phyloP scores from a whole-genome alignment of 305 asterid genomes.

The Rubia tinctorum region DNA sequence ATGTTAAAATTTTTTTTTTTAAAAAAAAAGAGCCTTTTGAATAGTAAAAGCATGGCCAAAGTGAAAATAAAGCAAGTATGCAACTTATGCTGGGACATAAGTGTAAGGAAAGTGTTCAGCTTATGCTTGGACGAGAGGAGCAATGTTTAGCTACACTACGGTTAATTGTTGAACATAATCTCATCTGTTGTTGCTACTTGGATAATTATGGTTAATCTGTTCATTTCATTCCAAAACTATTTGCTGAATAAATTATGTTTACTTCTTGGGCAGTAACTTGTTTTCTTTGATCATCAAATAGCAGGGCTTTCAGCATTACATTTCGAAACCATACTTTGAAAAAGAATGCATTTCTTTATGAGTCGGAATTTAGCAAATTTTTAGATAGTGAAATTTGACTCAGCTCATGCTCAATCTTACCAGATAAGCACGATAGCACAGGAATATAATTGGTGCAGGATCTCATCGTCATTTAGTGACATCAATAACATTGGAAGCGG shows the following conservation, averaged over 20 bases:
- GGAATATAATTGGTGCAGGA: slow-evolving; percentile 73
- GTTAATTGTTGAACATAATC: neutral
- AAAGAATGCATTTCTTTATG: slow-evolving; percentile 34
- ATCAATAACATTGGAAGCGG: slow-evolving; percentile 38
- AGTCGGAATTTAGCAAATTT: slow-evolving; percentile 39
- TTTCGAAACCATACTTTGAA: slow-evolving; percentile 47
- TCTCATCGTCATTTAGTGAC: slow-evolving; percentile 76
- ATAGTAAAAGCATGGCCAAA: no score
- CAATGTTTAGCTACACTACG: neutral
- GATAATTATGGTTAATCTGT: neutral
- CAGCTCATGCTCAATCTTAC: slow-evolving; percentile 32
- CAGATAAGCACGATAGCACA: slow-evolving; percentile 25
- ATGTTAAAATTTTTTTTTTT: no score
- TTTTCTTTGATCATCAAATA: neutral
- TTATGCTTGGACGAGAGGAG: neutral
- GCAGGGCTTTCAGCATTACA: slow-evolving; percentile 43
- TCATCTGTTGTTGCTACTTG: neutral
- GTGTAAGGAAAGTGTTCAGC: neutral
- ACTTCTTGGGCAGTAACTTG: neutral
- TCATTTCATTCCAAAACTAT: neutral
- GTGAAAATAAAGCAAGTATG: neutral
- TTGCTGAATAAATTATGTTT: neutral
- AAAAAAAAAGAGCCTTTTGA: neutral
- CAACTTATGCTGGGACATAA: no score
- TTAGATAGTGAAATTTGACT: slow-evolving; percentile 36